Percentiles rank a stretch among this genome's conserved stretches.
Conservation (phyloP, 768 basidiomycete genomes). For the Amyloporia xantha region DNA sequence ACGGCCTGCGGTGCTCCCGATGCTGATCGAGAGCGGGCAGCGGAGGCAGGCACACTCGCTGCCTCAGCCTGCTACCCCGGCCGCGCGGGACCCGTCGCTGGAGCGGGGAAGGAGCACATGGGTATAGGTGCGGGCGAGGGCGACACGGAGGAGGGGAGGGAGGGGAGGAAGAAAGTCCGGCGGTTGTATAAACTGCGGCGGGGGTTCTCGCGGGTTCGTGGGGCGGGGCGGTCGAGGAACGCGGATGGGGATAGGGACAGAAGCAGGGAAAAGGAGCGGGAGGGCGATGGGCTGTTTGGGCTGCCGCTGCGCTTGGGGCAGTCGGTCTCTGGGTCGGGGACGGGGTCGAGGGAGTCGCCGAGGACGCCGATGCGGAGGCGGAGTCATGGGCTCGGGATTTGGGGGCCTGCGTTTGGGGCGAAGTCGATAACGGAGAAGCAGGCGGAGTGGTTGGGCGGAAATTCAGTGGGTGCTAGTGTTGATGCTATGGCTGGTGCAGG, state of each 20-base stretch:
- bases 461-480: no score
- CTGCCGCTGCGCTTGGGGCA: not conserved
- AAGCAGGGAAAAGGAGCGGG: no score
- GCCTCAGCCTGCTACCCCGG: not conserved
- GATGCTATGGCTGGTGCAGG: not conserved
- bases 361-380: not conserved
- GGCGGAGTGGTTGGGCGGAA: constrained; percentile 19
- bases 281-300: not conserved
- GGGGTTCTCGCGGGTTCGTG: not conserved
- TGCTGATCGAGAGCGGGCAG: no score
- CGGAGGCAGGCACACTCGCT: no score
- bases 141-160: not conserved
- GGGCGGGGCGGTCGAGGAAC: not conserved
- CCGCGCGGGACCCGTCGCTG: not conserved
- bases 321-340: not conserved
- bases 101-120: not conserved
- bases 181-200: not conserved
- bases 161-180: not conserved
- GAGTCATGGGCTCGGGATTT: not conserved
- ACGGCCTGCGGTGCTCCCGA: not conserved
- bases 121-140: not conserved
- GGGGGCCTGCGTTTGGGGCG: not conserved
- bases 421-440: constrained; percentile 22
- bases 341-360: no score
- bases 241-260: no score